A percentile compares a stretch with the other conserved stretches of the same genome.
phyloP scores from a whole-genome alignment of 148 eudicot genomes.

The Drosera capensis region DNA sequence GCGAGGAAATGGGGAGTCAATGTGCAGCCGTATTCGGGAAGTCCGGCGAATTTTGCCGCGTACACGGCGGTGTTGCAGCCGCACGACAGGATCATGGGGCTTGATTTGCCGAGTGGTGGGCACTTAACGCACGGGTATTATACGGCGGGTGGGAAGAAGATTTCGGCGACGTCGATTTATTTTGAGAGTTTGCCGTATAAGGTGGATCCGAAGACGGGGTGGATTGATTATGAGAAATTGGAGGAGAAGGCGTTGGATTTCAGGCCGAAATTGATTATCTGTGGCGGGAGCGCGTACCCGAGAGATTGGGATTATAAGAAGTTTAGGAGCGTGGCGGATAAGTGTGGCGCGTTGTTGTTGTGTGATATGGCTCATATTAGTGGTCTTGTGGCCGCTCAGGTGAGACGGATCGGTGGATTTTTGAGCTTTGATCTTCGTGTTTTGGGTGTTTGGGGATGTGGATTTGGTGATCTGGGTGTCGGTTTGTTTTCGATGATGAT shows the following conservation, averaged over 20 bases:
- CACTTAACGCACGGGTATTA: constrained; percentile 91
- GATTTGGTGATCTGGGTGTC: too few species aligned
- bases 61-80: constrained; percentile 79
- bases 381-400: constrained; percentile 99
- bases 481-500: too few species aligned
- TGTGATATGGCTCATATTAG: constrained; percentile 99
- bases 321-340: constrained; percentile 65
- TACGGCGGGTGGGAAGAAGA: constrained; percentile 76
- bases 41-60: constrained; percentile 78
- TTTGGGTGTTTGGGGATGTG: too few species aligned
- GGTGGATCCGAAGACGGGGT: constrained; percentile 63
- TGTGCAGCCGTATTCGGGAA: constrained; percentile 72
- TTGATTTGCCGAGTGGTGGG: constrained; percentile 83
- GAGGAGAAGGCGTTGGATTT: constrained; percentile 94
- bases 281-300: constrained; percentile 96
- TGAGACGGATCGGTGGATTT: too few species aligned
- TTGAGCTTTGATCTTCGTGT: too few species aligned
- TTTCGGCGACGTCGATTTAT: constrained; percentile 81
- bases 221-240: constrained; percentile 73
- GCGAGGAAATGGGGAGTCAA: constrained; percentile 78
- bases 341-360: constrained; percentile 73
- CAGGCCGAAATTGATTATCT: constrained; percentile 83
- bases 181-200: constrained; percentile 96
- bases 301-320: constrained; percentile 84
- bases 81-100: constrained; percentile 77